Evolutionary conservation across 1,284 basidiomycete species (phyloP).

Genomic region (Malassezia sympodialis): DNA sequence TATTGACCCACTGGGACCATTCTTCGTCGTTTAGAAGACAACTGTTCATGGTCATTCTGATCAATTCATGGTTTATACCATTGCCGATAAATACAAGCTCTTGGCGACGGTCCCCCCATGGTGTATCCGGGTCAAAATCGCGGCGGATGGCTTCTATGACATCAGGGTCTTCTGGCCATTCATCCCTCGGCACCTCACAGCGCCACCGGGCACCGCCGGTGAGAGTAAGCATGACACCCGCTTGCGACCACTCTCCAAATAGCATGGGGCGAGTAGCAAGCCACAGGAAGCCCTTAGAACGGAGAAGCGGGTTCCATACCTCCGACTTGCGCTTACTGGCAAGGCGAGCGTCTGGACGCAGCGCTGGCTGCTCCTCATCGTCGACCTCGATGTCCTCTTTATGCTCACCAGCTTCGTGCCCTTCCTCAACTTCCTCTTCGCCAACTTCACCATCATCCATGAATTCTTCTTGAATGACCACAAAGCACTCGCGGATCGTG

Average conservation of each 20-base stretch:
- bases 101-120: constrained; percentile 52
- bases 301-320: constrained; percentile 49
- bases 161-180: constrained; percentile 50
- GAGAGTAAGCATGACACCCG: constrained; percentile 50
- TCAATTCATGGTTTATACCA: constrained; percentile 31
- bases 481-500: constrained; percentile 49
- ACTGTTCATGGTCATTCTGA: constrained; percentile 47
- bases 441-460: constrained; percentile 45
- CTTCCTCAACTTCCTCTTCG: constrained; percentile 1
- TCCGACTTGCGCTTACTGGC: constrained; percentile 47
- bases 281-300: constrained; percentile 52
- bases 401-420: constrained; percentile 6
- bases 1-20: constrained; percentile 48
- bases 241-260: constrained; percentile 52
- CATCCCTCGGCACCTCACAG: constrained; percentile 45
- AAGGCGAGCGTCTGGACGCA: constrained; percentile 50
- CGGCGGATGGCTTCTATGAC: constrained; percentile 48
- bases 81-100: constrained; percentile 50
- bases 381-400: constrained; percentile 21
- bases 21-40: constrained; percentile 50
- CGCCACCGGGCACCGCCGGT: constrained; percentile 50
- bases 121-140: constrained; percentile 48
- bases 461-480: constrained; percentile 47
- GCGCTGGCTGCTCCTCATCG: constrained; percentile 47
- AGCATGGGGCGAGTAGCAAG: constrained; percentile 36